Base-by-base conservation (phyloP, 139 green algal species). In the Micractinium sp. region DNA sequence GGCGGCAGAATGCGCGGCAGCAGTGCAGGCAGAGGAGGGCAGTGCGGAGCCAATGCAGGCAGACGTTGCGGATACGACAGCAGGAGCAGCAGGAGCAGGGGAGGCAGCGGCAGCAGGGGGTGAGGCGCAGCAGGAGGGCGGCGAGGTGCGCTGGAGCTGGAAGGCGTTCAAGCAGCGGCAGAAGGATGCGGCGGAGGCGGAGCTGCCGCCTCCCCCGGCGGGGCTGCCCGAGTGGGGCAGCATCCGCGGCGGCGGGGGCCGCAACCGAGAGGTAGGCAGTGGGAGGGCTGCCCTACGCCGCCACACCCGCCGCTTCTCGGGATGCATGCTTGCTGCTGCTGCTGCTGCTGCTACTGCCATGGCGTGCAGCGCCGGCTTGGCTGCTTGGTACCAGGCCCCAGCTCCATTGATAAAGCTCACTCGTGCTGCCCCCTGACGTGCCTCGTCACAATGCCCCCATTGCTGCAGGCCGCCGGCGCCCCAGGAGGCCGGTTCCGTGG, bases 401-500 rank as follows among this genome's bases (percentile, higher is more conserved):
- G 66, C 66, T 74, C 18, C 66, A 27, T 4, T 31, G 60, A 14
- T 66, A 16, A 14, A 66, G 60, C 15, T 66, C 14, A 16, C 16
- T 16, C 60, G 14, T 66, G 66, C 18, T 74, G 18, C 69, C 9
- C 63, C 63, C 63, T 71, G 20, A 27, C 63, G 20, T 23, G 63
- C 63, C 63, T 27, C 2, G 47, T 9, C 5, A 56, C 47, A 12
- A 31, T 33, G 7, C 15, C 33, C 14, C n/a, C 33, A n/a, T 13
- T n/a, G 36, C 74, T 69, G 53, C 63, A 71, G 63, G 63, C 20
- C 74, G 74, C 15, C n/a, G 31, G 14, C 73, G n/a, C n/a, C 73
- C 33, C 74, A 13, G 82, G 85, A 39, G 89, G 87, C 53, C 79
- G 81, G 27, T 91, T 86, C 82, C 76, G 71, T 3, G 93, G 93